Evolutionary conservation across 192 early-diverging fungal species (phyloP), one percentile per base, ranked within the genome.

Genomic region (Linnemannia exigua): DNA sequence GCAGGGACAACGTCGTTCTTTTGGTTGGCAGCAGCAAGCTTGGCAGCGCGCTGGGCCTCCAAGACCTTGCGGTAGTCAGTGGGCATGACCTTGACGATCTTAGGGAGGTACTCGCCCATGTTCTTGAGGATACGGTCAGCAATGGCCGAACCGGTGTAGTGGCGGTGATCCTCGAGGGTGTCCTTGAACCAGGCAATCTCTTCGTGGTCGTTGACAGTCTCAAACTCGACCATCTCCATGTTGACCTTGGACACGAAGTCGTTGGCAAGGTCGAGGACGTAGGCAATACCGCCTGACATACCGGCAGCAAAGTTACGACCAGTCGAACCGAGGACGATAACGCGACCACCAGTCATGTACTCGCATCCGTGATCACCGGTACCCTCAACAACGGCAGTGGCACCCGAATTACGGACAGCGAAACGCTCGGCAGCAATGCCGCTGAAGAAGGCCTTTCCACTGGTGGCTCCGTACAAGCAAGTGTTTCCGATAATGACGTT

Each of bases 221-320:
- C 96, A 28, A 99, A 90, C 35, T 94, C 92, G 33, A 99, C 98
- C 90, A 98, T 96, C 91, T 99, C 97, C 88, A 88, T 91, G 87
- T 99, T 99, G 91, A 95, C 95, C 77, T 92, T 93, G 61, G 76
- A 87, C 63, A 85, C 87, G 87, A 98, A 97, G 72, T 89, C 87
- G 63, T 82, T 91, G 41, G 90, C 82, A 11, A 89, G 41, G 67
- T 98, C 97, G 37, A 98, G 89, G 5, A 99, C 93, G 87, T 99
- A 99, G 1, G 98, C 97, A 79, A 98, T 95, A 85, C 98, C 98
- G 67, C 98, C 98, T 80, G 92, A 94, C 98, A 99, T 99, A 87
- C 98, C 98, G 22, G 98, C 98, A 28, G 98, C 98, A 92, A 99
- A 99, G 92, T 99, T 99, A 84, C 97, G 94, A 16, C 98, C 98